Evolutionary conservation across 345 rosid genomes (phyloP).

Genomic region (Rhodamnia rubescens): DNA sequence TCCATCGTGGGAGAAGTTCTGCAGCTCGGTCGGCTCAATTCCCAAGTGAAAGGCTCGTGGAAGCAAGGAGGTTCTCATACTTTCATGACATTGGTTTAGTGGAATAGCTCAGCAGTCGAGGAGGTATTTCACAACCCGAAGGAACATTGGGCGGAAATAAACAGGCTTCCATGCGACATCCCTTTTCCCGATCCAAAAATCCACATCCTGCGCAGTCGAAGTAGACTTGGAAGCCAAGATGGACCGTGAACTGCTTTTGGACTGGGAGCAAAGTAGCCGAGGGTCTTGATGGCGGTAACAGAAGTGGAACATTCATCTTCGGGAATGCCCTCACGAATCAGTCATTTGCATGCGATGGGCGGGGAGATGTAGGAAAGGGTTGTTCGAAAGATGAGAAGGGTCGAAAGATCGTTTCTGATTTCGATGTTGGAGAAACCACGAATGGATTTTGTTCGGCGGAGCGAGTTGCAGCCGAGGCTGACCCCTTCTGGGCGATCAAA

Average conservation of each 20-base stretch:
- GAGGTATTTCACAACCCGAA: conserved; percentile 37
- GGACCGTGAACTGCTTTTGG: conserved; percentile 20
- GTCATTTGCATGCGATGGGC: not conserved
- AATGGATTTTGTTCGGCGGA: not conserved
- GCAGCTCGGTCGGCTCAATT: conserved; percentile 1
- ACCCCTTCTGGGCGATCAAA: not conserved
- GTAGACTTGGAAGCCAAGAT: conserved; percentile 31
- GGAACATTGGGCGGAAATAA: conserved; percentile 25
- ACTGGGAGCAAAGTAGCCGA: conserved; percentile 4
- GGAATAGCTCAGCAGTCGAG: conserved; percentile 41
- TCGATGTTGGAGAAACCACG: not conserved
- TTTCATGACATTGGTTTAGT: conserved; percentile 5
- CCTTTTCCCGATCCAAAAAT: conserved; percentile 23
- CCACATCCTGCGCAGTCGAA: conserved; percentile 13
- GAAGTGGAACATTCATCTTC: not conserved
- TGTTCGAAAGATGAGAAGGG: not conserved
- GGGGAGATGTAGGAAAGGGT: not conserved
- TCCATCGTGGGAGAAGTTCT: conserved; percentile 3
- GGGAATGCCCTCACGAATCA: not conserved
- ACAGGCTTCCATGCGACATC: conserved; percentile 17
- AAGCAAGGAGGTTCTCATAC: not conserved
- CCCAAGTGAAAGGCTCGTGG: not conserved
- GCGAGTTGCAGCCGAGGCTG: not conserved
- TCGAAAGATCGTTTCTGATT: not conserved
- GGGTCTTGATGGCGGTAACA: not conserved